These are phyloP conservation scores for Porcisia deanei DNA, from an alignment of 208 protist species.

Conservation along the genomic window DNA sequence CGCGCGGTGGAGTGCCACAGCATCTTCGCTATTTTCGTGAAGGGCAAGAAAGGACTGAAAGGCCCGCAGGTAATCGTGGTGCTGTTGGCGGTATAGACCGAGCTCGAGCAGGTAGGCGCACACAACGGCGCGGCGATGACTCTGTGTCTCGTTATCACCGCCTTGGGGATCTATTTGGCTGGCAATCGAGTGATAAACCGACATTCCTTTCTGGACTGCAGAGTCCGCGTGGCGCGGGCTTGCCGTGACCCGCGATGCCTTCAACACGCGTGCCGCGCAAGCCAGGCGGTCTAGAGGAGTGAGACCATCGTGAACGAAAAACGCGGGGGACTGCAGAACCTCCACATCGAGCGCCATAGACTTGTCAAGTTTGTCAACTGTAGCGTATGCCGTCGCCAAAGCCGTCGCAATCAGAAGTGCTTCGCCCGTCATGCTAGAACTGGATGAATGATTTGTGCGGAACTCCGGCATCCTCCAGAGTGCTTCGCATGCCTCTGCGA, in stretches of 20 bases:
- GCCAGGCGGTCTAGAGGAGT: slow-evolving; percentile 21
- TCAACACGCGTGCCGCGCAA: slow-evolving; percentile 20
- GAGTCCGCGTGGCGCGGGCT: slow-evolving; percentile 16
- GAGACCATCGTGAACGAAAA: slow-evolving; percentile 26
- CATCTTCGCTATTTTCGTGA: slow-evolving; percentile 14
- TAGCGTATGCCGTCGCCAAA: slow-evolving; percentile 12
- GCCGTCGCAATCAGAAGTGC: slow-evolving; percentile 17
- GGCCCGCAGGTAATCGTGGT: slow-evolving; percentile 26
- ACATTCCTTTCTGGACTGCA: slow-evolving; percentile 29
- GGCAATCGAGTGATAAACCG: slow-evolving; percentile 18
- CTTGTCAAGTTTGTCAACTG: slow-evolving; percentile 9
- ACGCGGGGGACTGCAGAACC: slow-evolving; percentile 26
- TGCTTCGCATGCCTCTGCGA: slow-evolving; percentile 13
- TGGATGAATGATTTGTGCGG: not conserved
- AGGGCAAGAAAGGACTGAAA: slow-evolving; percentile 23
- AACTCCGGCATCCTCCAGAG: slow-evolving; percentile 29
- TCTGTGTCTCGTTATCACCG: not conserved
- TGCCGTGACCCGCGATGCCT: slow-evolving; percentile 6
- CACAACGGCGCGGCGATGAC: slow-evolving; percentile 9
- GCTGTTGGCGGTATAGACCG: slow-evolving; percentile 16
- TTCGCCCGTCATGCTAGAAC: slow-evolving; percentile 13
- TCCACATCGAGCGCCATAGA: slow-evolving; percentile 21
- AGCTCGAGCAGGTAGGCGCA: slow-evolving; percentile 25
- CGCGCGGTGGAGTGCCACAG: slow-evolving; percentile 13
- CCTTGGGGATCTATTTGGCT: not conserved